Evolutionary conservation across 108 stramenopile genomes (phyloP), one percentile per base, ranked within the genome.

Genomic region (Skeletonema grethae): DNA sequence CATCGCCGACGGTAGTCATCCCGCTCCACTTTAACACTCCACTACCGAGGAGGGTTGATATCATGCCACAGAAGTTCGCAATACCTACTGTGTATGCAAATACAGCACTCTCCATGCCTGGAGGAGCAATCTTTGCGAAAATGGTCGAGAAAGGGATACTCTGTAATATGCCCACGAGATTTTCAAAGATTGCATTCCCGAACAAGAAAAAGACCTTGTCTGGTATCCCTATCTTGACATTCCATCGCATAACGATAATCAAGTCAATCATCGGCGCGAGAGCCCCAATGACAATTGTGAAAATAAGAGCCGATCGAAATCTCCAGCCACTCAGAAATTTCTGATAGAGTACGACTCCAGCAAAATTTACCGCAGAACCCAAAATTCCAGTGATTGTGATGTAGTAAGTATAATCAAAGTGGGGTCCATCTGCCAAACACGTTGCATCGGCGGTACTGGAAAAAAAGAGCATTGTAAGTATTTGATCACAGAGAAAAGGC

Each of bases 81-180:
- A 82, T 82, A 10, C 80, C 80, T 13, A 82, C 80, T 30, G 70
- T 71, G 46, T 77, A 81, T 36, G 80, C 75, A 59, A 81, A 81
- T 30, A 81, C 75, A n/a, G 80, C 80, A 18, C 63, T 65, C 62
- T 81, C 80, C 80, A 81, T 81, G 15, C 80, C 80, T 18, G 73
- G 73, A 2, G 74, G 74, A 13, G 70, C 28, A 41, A 76, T 64
- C 76, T 82, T 82, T 25, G 76, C 76, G 36, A 72, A 77, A 15
- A 82, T 65, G 5, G 59, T 38, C 22, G 57, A 66, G 64, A 77
- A 73, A 5, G 80, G 71, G 15, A 82, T 71, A 3, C 50, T 45
- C 20, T 70, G 63, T 15, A 81, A 13, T 11, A 66, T 76, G 13
- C 11, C 20, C 0, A 81, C 70, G 9, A 81, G 41, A 62, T 76